Conservation (phyloP, 164 flowering plant species). For the Cinnamomum micranthum region DNA sequence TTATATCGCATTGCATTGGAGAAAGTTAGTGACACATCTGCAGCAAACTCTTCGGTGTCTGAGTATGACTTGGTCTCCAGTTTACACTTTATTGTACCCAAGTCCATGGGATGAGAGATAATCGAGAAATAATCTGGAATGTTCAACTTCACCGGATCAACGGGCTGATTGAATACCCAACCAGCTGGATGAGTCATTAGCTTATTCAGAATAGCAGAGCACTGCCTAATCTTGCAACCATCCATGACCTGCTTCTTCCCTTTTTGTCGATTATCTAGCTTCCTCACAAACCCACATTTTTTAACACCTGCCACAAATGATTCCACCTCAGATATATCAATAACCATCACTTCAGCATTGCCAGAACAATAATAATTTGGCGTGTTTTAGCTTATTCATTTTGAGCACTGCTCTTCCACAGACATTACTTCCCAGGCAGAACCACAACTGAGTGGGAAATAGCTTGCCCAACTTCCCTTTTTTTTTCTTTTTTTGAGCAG, state of each 20-base stretch:
- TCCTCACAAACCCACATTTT: constrained; percentile 35
- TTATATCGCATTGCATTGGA: constrained; percentile 81
- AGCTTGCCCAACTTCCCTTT: no score
- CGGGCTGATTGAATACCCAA: constrained; percentile 62
- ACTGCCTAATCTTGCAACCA: constrained; percentile 33
- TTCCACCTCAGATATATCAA: background rate
- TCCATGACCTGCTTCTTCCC: constrained; percentile 59
- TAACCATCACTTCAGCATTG: background rate
- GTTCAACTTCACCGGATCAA: constrained; percentile 57
- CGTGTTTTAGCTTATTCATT: no score
- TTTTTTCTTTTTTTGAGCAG: no score
- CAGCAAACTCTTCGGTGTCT: constrained; percentile 53
- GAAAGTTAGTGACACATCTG: constrained; percentile 80
- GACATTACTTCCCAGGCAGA: no score
- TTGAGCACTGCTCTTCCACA: no score
- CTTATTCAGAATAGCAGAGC: constrained; percentile 43
- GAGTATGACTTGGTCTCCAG: constrained; percentile 43
- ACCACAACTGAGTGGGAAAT: no score
- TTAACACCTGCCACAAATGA: constrained; percentile 11
- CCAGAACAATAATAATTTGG: background rate
- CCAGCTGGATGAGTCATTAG: constrained; percentile 49
- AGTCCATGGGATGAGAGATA: constrained; percentile 76
- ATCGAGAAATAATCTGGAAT: constrained; percentile 79
- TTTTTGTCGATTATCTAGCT: constrained; percentile 21
- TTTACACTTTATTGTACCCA: constrained; percentile 70